Conservation (phyloP, 345 rosid species). For the Chamaenerion angustifolium region DNA sequence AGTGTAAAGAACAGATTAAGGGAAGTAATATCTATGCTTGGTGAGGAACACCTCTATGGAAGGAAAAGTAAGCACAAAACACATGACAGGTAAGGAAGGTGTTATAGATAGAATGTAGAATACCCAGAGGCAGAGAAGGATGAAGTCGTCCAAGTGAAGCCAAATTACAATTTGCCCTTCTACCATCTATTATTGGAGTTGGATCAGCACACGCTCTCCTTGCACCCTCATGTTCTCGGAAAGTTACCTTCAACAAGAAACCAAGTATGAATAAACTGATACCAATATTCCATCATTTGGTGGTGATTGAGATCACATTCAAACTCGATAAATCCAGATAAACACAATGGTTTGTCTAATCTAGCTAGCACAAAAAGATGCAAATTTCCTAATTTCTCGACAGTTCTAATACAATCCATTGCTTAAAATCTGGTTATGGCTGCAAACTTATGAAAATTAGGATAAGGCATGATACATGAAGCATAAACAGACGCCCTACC, state of each 20-base stretch:
- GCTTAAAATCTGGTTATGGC: too few relatives aligned
- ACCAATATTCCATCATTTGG: constrained; percentile 16
- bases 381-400: too few relatives aligned
- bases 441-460: too few relatives aligned
- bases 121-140: constrained; percentile 47
- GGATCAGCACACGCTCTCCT: constrained; percentile 88
- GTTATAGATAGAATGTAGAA: constrained; percentile 16
- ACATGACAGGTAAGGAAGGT: neutral
- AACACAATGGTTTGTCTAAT: too few relatives aligned
- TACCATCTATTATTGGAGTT: constrained; percentile 76
- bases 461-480: too few relatives aligned
- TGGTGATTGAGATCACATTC: too few relatives aligned
- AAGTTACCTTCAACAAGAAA: constrained; percentile 88
- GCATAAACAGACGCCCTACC: too few relatives aligned
- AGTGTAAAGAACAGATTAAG: constrained; percentile 1
- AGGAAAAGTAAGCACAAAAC: neutral
- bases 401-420: too few relatives aligned
- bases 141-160: constrained; percentile 88
- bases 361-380: too few relatives aligned
- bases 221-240: constrained; percentile 92
- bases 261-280: constrained; percentile 17
- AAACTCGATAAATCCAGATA: too few relatives aligned
- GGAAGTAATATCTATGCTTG: too few relatives aligned
- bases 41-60: too few relatives aligned
- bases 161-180: constrained; percentile 92